phyloP scores from a whole-genome alignment of 495 filamentous ascomycete species.

The Penicillium lagena region DNA sequence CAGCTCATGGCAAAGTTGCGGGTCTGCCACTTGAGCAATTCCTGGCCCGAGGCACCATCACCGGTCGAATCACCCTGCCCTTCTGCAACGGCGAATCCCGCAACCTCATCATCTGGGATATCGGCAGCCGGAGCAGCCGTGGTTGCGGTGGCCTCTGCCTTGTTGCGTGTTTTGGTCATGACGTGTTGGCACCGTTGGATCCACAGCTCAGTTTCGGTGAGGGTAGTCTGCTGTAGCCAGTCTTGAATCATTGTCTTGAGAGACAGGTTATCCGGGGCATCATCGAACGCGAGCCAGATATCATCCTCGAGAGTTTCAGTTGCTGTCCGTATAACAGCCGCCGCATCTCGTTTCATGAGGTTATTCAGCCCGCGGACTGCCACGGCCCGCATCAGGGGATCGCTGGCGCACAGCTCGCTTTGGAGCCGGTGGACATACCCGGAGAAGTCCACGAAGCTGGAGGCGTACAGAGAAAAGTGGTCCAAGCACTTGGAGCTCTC shows the following conservation, averaged over 20 bases:
- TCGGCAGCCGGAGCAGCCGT: slow-evolving; percentile 54
- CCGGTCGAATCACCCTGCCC: slow-evolving; percentile 57
- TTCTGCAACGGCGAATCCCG: slow-evolving; percentile 76
- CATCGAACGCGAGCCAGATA: slow-evolving; percentile 83
- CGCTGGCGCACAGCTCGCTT: slow-evolving; percentile 61
- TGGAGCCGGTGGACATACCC: slow-evolving; percentile 81
- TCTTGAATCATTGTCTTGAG: slow-evolving; percentile 78
- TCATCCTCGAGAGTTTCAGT: slow-evolving; percentile 79
- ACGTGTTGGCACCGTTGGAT: slow-evolving; percentile 81
- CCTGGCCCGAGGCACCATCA: slow-evolving; percentile 63
- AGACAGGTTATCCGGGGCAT: slow-evolving; percentile 63
- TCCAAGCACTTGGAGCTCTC: slow-evolving; percentile 81
- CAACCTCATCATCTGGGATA: slow-evolving; percentile 91
- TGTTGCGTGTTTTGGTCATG: slow-evolving; percentile 75
- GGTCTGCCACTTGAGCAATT: slow-evolving; percentile 91
- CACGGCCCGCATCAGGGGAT: slow-evolving; percentile 63
- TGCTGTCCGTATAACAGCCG: slow-evolving; percentile 67
- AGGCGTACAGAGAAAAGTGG: slow-evolving; percentile 88
- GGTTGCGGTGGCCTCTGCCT: slow-evolving; percentile 40
- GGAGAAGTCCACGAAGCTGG: slow-evolving; percentile 73
- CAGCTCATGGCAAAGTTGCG: slow-evolving; percentile 91
- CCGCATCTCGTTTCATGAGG: slow-evolving; percentile 86
- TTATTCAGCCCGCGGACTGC: slow-evolving; percentile 88
- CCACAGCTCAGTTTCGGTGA: slow-evolving; percentile 74
- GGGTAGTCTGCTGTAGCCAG: slow-evolving; percentile 83